Conservation (phyloP, 495 filamentous ascomycete genomes). For the Poronia punctata region DNA sequence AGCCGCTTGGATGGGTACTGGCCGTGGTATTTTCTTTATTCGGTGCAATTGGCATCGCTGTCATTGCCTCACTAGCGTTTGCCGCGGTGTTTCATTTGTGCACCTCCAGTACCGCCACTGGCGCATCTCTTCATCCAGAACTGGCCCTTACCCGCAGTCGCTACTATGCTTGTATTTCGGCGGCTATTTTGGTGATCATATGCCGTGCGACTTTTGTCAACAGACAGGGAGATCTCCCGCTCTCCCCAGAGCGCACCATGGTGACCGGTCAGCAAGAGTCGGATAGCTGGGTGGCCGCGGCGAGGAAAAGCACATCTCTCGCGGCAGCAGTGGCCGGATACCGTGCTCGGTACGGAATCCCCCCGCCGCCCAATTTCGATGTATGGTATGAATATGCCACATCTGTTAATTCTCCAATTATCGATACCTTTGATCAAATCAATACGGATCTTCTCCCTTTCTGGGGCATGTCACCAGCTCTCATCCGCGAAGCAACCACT, state of each 20-base stretch:
- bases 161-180: constrained; percentile 12
- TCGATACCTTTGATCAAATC: constrained; percentile 74
- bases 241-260: constrained; percentile 30
- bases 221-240: constrained; percentile 5
- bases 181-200: constrained; percentile 15
- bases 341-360: constrained; percentile 42
- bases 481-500: constrained; percentile 42
- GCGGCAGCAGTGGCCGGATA: constrained; percentile 51
- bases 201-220: constrained; percentile 11
- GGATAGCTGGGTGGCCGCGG: constrained; percentile 31
- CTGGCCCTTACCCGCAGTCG: constrained; percentile 11
- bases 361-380: constrained; percentile 60
- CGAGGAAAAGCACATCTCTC: constrained; percentile 43
- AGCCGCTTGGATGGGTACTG: constrained; percentile 16
- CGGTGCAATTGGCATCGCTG: constrained; percentile 10
- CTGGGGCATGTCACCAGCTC: constrained; percentile 56
- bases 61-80: constrained; percentile 16
- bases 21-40: constrained; percentile 18
- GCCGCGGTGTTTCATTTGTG: constrained; percentile 16
- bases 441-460: constrained; percentile 64
- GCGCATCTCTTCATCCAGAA: constrained; percentile 8
- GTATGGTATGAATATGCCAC: constrained; percentile 68
- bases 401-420: constrained; percentile 52
- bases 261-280: constrained; percentile 40
- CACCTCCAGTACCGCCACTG: constrained; percentile 5